Evolutionary conservation across 164 flowering plant genomes (phyloP), one percentile per base, ranked within the genome.

Genomic region (Vitis riparia): DNA sequence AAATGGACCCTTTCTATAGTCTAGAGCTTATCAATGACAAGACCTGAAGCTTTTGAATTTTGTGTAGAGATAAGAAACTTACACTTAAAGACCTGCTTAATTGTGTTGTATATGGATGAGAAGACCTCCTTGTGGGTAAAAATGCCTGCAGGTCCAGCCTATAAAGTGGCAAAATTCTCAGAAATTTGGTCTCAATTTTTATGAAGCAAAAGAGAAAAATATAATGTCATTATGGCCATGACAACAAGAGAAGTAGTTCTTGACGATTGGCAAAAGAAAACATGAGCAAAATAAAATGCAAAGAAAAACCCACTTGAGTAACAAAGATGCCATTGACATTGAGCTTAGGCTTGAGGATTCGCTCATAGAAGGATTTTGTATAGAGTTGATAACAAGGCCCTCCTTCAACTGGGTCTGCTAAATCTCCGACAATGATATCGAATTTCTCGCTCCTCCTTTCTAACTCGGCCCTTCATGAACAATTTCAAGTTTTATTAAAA

Each of bases 141-240:
- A 58, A 92, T 80, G 2, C 98, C 98, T 9, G 97, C 98, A 7
- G 97, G 98, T 75, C 97, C 98, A 61, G 98, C 96, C 98, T 94
- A 71, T 52, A 59, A 8, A 29, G n/a, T 8, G n/a, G 57, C 14
- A 27, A 23, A 47, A 16, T 8, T 8, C 2, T 14, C 57, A 60
- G n/a, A 23, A 49, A 56, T 32, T 23, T 17, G n/a, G 15, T 9
- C 7, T 53, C 14, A 10, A 8, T 62, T 53, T 4, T 7, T 49
- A 5, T 7, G 47, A 12, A 55, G 5, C 8, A 49, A 29, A 52
- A 23, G 48, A 58, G 4, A 32, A 3, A 3, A 67, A 56, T 11
- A 32, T 5, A 30, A 23, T 23, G 27, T 1, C 27, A 2, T 23
- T 23, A 23, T 23, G 27, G 27, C 27, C 27, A 23, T 23, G 27